Evolutionary conservation across 345 rosid genomes (phyloP), one percentile per base, ranked within the genome.

Genomic region (Euphorbia tirucalli): DNA sequence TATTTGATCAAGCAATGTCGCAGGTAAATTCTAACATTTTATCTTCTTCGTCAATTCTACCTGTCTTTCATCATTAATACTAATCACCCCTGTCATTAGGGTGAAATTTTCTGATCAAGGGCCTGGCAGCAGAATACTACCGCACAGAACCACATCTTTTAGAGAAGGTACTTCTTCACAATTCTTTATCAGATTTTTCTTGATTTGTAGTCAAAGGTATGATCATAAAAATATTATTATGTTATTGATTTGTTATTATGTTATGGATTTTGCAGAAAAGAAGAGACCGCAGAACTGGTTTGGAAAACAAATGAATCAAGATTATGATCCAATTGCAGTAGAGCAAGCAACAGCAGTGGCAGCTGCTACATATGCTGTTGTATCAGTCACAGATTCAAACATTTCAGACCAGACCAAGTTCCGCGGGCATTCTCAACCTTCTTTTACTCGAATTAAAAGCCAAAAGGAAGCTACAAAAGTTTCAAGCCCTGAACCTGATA

Each of bases 341-440:
- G 88, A 84, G 35, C 62, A 70, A 27, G 87, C 70, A 14, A 54
- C 72, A 10, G 86, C 86, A 1, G 88, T 80, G 24, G 89, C 88
- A 60, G 91, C 91, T 19, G 82, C 89, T 11, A 81, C 88, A 25
- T 78, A 68, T 46, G 89, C 75, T 18, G 75, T 87, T 41, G 41
- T 52, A 46, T 61, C 66, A 3, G 21, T 72, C 1, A 58, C 78
- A 71, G 80, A 71, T 19, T 30, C 75, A 24, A 58, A 25, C 66
- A 41, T 46, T 43, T 71, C 57, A 16, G 77, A 50, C 39, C 48
- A 69, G 63, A 78, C 39, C 71, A 71, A 43, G 35, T 44, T 21
- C 8, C 60, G 67, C 31, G 56, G 8, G 39, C 28, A 48, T 13
- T 65, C 74, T n/a, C 50, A 75, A 41, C 50, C 76, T 32, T 44